Base-by-base conservation (phyloP, 2,329 filamentous ascomycete genomes). In the Diaporthe citriasiana region DNA sequence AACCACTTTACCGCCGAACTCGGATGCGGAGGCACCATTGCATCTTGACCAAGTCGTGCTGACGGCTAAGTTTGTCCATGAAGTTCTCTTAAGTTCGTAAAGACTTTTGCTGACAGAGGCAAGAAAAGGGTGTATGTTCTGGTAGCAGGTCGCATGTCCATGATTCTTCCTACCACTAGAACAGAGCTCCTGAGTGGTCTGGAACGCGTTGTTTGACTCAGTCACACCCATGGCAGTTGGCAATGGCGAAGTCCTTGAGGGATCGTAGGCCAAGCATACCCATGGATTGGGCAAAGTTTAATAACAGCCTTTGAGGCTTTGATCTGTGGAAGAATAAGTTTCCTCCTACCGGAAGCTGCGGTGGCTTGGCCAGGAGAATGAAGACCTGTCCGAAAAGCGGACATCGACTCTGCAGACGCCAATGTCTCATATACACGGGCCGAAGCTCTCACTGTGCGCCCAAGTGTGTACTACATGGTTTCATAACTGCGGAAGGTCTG, bases 1-100 rank as follows among this genome's bases (percentile, higher is more conserved):
- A n/a, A n/a, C n/a, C n/a, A n/a, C 22, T 15, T 66, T 19, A 66
- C 63, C 22, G 63, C 63, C 15, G 45, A 66, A n/a, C 30, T 66
- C 45, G 45, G 63, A 19, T 51, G 63, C 2, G 63, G 63, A 35
- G 63, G 63, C 30, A 33, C 63, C 63, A 66, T 66, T 15, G 30
- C 42, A 30, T 66, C 19, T 51, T 51, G 40, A 38, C 22, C 45
- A 38, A 25, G 30, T 51, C 30, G 13, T 19, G 12, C 22, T 25
- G 45, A 38, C 13, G 33, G 22, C 13, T 25, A 51, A n/a, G 9
- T 25, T 12, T 19, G 13, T 38, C 45, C 45, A 66, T 51, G 13
- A 38, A 51, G 22, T n/a, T 12, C 4, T 7, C 6, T 6, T 6
- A 27, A 27, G 4, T 4, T 25, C 5, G 22, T 22, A 50, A 13